phyloP scores from a whole-genome alignment of 1,139 yeast genomes.

The Nakaseomyces delphensis region DNA sequence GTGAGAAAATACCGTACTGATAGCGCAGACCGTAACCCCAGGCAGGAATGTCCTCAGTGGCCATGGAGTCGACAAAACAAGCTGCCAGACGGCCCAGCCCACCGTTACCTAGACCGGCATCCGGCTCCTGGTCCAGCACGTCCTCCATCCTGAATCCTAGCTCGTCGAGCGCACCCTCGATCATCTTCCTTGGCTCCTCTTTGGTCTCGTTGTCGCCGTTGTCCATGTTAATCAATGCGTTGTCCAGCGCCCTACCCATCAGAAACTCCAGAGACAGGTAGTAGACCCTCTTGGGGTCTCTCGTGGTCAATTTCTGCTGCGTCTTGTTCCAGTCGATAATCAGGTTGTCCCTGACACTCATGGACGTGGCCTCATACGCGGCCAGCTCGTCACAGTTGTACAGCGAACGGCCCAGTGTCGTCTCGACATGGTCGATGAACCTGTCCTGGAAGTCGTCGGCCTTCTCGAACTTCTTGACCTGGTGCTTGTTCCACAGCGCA shows the following conservation, averaged over 20 bases:
- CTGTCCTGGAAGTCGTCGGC: conserved; percentile 57
- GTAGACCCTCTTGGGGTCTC: conserved; percentile 80
- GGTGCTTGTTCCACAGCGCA: conserved; percentile 64
- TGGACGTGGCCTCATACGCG: conserved; percentile 84
- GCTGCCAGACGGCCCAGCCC: conserved; percentile 94
- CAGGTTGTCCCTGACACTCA: conserved; percentile 68
- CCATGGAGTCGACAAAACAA: conserved; percentile 82
- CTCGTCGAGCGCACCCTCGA: conserved; percentile 51
- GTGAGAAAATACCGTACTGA: conserved; percentile 89
- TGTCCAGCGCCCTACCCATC: conserved; percentile 94
- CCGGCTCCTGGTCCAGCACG: conserved; percentile 77
- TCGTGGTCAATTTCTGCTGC: conserved; percentile 78
- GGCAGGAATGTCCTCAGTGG: conserved; percentile 81
- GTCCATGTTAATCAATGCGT: conserved; percentile 75
- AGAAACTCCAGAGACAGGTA: conserved; percentile 81
- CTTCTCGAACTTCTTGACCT: conserved; percentile 42
- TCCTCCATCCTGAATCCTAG: conserved; percentile 87
- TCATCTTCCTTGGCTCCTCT: conserved; percentile 37
- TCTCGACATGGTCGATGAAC: conserved; percentile 81
- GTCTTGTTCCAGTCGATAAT: conserved; percentile 88
- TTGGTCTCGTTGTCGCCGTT: conserved; percentile 29
- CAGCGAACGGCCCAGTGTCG: conserved; percentile 78
- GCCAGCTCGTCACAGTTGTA: conserved; percentile 89
- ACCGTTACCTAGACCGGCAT: conserved; percentile 92
- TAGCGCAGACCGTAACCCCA: conserved; percentile 96